These are phyloP conservation scores for Farysia itapuensis DNA, from an alignment of 1,284 basidiomycete genomes.

Conservation along the genomic window DNA sequence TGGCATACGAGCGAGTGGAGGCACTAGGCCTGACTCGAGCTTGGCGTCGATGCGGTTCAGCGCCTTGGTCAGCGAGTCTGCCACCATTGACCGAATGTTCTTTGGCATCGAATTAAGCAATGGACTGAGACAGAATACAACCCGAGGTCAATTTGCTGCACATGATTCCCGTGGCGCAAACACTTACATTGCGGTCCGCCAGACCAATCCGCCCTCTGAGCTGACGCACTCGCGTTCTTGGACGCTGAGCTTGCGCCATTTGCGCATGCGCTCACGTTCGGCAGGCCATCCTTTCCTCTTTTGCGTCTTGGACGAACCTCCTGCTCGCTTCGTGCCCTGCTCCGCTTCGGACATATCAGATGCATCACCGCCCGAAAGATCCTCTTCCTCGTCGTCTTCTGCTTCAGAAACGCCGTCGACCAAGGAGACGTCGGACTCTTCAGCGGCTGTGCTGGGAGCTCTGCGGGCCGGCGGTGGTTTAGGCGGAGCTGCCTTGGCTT, in stretches of 20 bases:
- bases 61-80: slow-evolving; percentile 11
- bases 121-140: too few species aligned
- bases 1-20: slow-evolving; percentile 22
- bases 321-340: neutral
- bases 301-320: slow-evolving; percentile 2
- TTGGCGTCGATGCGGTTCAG: slow-evolving; percentile 25
- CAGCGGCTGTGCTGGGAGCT: too few species aligned
- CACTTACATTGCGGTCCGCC: slow-evolving; percentile 29
- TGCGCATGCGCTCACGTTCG: slow-evolving; percentile 14
- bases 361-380: slow-evolving; percentile 6
- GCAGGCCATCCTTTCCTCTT: slow-evolving; percentile 26
- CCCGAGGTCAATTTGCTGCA: too few species aligned
- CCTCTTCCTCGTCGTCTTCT: slow-evolving; percentile 8
- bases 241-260: slow-evolving; percentile 28
- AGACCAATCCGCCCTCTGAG: slow-evolving; percentile 39
- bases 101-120: slow-evolving; percentile 32
- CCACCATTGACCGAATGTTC: slow-evolving; percentile 28
- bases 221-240: slow-evolving; percentile 39
- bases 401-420: slow-evolving; percentile 21
- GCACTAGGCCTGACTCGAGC: slow-evolving; percentile 24
- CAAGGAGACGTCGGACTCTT: slow-evolving; percentile 21
- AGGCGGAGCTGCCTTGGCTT: too few species aligned
- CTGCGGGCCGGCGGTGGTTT: too few species aligned
- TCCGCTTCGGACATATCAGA: slow-evolving; percentile 7
- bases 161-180: too few species aligned